Conservation (phyloP, 352 stramenopile species). For the Phytopythium delawarense region DNA sequence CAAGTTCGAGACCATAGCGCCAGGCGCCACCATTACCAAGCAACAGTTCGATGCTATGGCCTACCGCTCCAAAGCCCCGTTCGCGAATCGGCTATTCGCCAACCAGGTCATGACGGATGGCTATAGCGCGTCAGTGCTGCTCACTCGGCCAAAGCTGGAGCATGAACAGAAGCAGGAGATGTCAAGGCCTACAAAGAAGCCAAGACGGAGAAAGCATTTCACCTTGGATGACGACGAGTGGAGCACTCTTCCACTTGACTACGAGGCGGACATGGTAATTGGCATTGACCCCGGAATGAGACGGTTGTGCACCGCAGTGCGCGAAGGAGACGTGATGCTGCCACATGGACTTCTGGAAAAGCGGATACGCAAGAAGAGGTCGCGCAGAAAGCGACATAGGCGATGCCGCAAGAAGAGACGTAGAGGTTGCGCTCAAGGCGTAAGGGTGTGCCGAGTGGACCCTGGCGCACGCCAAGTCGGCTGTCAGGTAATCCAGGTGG, state of each 20-base stretch:
- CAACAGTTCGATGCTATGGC: slow-evolving; percentile 4
- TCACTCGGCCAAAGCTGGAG: slow-evolving; percentile 3
- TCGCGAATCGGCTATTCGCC: slow-evolving; percentile 15
- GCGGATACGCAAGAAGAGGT: neutral
- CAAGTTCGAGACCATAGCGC: slow-evolving; percentile 8
- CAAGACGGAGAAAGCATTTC: neutral
- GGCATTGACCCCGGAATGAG: slow-evolving; percentile 5
- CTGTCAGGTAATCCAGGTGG: neutral
- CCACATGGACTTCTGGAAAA: too few species aligned
- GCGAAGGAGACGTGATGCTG: neutral
- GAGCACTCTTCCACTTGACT: neutral
- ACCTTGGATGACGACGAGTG: neutral
- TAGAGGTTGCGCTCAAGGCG: neutral
- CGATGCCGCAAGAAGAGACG: neutral
- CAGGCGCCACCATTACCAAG: slow-evolving; percentile 6
- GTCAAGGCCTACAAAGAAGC: neutral
- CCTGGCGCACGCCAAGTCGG: neutral
- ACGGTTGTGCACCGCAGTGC: neutral
- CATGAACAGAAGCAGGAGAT: neutral
- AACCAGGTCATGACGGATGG: slow-evolving; percentile 16
- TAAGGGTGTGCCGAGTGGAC: neutral
- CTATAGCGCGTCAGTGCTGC: slow-evolving; percentile 11
- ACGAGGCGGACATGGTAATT: neutral
- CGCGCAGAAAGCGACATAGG: neutral
- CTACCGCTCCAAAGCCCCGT: slow-evolving; percentile 10